Conservation (phyloP, 2,329 filamentous ascomycete genomes). For the Xylariomycetidae sp. region DNA sequence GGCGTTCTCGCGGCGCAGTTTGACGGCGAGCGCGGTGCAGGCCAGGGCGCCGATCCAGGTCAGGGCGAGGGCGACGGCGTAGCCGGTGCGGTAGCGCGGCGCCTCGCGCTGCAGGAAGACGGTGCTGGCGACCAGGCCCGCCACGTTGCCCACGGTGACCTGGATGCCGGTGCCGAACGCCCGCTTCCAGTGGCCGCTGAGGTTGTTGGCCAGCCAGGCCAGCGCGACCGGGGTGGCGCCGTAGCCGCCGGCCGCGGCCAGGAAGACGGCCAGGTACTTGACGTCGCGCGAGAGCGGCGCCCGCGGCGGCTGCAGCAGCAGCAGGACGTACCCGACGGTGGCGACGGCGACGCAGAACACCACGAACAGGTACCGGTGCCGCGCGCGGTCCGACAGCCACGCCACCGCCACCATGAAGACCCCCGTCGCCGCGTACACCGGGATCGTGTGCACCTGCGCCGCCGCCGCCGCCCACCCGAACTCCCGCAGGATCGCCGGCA, state of each 20-base stretch:
- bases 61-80: conserved; percentile 27
- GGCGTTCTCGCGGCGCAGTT: conserved; percentile 38
- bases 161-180: conserved; percentile 43
- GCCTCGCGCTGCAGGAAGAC: conserved; percentile 29
- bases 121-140: conserved; percentile 30
- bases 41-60: conserved; percentile 26
- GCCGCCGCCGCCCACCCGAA: conserved; percentile 31
- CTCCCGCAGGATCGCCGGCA: conserved; percentile 35
- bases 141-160: conserved; percentile 42
- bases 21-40: conserved; percentile 32
- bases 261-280: conserved; percentile 32
- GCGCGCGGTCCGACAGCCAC: conserved; percentile 27
- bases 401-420: conserved; percentile 26
- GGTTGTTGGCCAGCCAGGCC: conserved; percentile 46
- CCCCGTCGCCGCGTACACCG: conserved; percentile 29
- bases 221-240: conserved; percentile 30
- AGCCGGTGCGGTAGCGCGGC: conserved; percentile 31
- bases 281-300: conserved; percentile 17
- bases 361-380: conserved; percentile 30
- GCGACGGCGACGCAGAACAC: conserved; percentile 21
- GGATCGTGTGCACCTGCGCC: conserved; percentile 32
- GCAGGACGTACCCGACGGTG: conserved; percentile 28
- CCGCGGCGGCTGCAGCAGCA: conserved; percentile 29
- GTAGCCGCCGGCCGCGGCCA: conserved; percentile 29
- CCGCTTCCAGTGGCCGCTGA: conserved; percentile 47